Percentiles rank a stretch among this genome's conserved stretches.
Conservation (phyloP, 208 protist genomes). For the Phytomonas serpens region DNA sequence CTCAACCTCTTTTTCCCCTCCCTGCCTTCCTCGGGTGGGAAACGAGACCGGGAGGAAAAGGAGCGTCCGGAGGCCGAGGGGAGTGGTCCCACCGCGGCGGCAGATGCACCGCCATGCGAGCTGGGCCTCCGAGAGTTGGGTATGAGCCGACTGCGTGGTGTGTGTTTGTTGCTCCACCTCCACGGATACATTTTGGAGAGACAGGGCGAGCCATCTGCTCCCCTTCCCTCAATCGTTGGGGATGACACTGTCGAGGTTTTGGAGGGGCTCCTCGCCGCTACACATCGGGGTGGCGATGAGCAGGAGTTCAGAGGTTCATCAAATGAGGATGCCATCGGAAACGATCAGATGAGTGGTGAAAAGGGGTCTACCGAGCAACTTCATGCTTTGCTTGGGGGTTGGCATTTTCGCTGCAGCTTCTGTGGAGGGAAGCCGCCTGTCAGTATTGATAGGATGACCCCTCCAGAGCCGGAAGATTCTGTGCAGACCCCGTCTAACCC, state of each 20-base stretch:
- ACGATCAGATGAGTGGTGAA: neutral
- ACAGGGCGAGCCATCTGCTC: neutral
- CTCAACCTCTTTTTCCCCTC: conserved; percentile 24
- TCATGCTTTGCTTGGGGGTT: neutral
- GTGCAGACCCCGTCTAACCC: neutral
- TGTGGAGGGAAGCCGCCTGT: neutral
- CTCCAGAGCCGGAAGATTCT: neutral
- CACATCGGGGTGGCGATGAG: neutral
- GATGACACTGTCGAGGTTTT: neutral
- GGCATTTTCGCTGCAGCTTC: neutral
- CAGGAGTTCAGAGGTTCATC: neutral
- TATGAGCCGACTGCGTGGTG: neutral
- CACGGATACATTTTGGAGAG: conserved; percentile 18
- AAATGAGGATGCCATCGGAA: neutral
- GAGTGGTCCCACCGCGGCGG: neutral
- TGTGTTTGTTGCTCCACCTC: conserved; percentile 22
- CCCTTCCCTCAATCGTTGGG: neutral
- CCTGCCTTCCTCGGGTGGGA: neutral
- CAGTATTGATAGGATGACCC: neutral
- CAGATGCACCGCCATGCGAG: conserved; percentile 1
- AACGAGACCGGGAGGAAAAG: neutral
- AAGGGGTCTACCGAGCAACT: neutral
- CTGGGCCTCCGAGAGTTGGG: conserved; percentile 10
- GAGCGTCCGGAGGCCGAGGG: conserved; percentile 11
- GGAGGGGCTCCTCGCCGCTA: neutral